A percentile compares a stretch with the other conserved stretches of the same genome.
Evolutionary conservation across 2,329 filamentous ascomycete species (phyloP).

Genomic region (Pestalotiopsis sp.): DNA sequence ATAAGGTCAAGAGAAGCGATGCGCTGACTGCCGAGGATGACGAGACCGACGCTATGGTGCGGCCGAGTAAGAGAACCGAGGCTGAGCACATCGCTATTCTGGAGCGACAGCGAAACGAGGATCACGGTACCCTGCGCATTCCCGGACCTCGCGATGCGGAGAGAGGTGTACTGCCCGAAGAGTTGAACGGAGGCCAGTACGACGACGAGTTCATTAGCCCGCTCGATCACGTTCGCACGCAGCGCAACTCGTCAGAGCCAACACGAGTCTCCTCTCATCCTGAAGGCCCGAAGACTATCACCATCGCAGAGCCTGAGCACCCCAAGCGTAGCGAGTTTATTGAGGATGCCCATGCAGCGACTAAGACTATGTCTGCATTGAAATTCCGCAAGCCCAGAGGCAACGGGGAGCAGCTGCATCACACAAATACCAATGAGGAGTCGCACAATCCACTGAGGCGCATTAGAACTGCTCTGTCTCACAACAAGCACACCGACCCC

Average conservation of each 20-base stretch:
- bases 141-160: constrained; percentile 92
- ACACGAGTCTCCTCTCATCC: constrained; percentile 23
- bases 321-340: constrained; percentile 38
- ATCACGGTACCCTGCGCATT: constrained; percentile 79
- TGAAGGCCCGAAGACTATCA: constrained; percentile 59
- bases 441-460: constrained; percentile 45
- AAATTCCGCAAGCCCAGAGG: constrained; percentile 46
- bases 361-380: constrained; percentile 42
- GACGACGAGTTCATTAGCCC: constrained; percentile 28
- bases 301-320: constrained; percentile 64
- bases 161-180: constrained; percentile 71
- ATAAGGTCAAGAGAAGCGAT: constrained; percentile 64
- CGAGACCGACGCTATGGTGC: constrained; percentile 47
- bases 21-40: constrained; percentile 36
- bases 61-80: constrained; percentile 57
- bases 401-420: constrained; percentile 39
- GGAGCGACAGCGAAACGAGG: constrained; percentile 76
- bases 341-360: constrained; percentile 45
- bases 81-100: constrained; percentile 89
- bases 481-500: constrained; percentile 53
- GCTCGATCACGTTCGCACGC: constrained; percentile 29
- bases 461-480: constrained; percentile 58
- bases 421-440: constrained; percentile 34
- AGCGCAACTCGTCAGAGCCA: constrained; percentile 14
- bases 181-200: constrained; percentile 40